Base-by-base conservation (phyloP, 129 eudicot genomes). In the Artemisia argyi region DNA sequence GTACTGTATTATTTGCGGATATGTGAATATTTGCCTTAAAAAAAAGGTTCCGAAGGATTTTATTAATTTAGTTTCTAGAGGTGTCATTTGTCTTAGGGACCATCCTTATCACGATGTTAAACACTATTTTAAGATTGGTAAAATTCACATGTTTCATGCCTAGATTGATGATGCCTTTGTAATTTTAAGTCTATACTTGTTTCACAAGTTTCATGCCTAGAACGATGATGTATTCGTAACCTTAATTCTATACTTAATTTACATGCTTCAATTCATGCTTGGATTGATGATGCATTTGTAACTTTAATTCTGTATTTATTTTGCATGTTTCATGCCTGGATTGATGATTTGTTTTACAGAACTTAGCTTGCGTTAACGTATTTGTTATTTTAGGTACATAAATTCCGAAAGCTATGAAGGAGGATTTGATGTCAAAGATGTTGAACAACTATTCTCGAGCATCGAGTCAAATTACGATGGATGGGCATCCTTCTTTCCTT, bases 351-450 rank as follows among this genome's bases (percentile, higher is more conserved):
- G 17, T 70, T 24, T 39, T 58, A 14, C 30, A 26, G 13, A 61
- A 71, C n/a, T 30, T 30, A 30, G 35, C 35, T 62, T 62, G 4
- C 16, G 7, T 39, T 64, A 16, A 30, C 7, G 18, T 22, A n/a
- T n/a, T 9, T 58, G 49, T 50, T 58, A 55, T 51, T 4, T 72
- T 68, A 94, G 98, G 87, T 88, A 82, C 76, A 12, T 87, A 62
- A 94, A 90, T 73, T 47, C 73, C 1, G 97, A 88, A 49, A 87
- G 78, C 61, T 94, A 94, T 49, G 89, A 90, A 83, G 98, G 98
- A n/a, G 98, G 98, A n/a, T 87, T 94, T 49, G 82, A 79, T 15
- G 20, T 77, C n/a, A 32, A 84, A 71, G 83, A 80, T 49, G 17
- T 94, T 6, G 96, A 94, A 5, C 85, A 90, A 67, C 63, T 94